phyloP scores from a whole-genome alignment of 2,329 filamentous ascomycete species.

The Fusarium sp. region DNA sequence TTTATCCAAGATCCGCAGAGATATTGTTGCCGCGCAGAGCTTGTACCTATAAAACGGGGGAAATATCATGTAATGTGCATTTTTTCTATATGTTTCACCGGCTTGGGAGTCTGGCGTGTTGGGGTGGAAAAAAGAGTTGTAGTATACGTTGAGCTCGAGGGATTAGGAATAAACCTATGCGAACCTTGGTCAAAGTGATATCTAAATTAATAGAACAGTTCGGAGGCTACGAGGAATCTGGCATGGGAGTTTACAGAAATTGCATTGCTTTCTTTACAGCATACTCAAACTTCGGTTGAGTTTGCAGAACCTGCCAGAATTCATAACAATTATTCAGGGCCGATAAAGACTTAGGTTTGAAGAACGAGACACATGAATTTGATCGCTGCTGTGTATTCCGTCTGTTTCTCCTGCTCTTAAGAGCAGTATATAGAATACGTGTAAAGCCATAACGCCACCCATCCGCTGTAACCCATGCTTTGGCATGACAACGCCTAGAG shows the following conservation, averaged over 20 bases:
- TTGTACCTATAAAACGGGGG: slow-evolving; percentile 74
- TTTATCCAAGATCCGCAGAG: slow-evolving; percentile 84
- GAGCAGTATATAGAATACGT: neutral
- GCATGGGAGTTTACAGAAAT: no score
- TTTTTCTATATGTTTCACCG: slow-evolving; percentile 34
- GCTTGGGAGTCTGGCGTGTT: slow-evolving; percentile 39
- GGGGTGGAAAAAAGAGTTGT: slow-evolving; percentile 26
- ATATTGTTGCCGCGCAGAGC: slow-evolving; percentile 94
- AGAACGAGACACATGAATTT: neutral
- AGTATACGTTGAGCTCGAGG: slow-evolving; percentile 12
- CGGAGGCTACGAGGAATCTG: neutral
- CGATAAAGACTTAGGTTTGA: neutral
- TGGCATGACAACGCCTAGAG: neutral
- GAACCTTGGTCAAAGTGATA: slow-evolving; percentile 14
- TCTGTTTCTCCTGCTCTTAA: neutral
- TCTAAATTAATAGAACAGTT: slow-evolving; percentile 21
- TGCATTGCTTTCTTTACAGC: accelerated
- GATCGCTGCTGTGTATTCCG: neutral
- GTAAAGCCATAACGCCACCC: slow-evolving; percentile 4
- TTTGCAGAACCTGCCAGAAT: neutral
- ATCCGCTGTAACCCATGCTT: neutral
- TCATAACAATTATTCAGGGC: neutral
- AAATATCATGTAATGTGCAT: slow-evolving; percentile 17
- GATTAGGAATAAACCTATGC: slow-evolving; percentile 33
- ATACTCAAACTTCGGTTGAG: neutral